phyloP scores from a whole-genome alignment of 805 yeast genomes.

The Metschnikowia baotianmanensis region DNA sequence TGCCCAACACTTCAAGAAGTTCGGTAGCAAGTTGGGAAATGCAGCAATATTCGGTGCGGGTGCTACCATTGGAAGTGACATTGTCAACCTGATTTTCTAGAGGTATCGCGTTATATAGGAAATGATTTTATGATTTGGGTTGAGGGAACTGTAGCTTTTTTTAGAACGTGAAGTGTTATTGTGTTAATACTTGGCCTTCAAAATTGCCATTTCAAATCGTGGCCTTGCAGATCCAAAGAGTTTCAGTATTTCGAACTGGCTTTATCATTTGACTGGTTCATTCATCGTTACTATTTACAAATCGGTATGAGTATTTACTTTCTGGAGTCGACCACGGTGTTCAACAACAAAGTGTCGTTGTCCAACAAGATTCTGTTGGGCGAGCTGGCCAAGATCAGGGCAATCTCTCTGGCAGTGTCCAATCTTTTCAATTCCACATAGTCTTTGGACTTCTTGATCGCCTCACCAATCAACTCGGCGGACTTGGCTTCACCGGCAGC shows the following conservation, averaged over 20 bases:
- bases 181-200: too few species aligned
- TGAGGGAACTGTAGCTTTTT: too few species aligned
- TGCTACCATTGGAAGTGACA: constrained; percentile 84
- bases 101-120: not conserved
- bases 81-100: constrained; percentile 70
- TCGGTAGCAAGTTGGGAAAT: constrained; percentile 80
- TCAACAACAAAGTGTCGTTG: constrained; percentile 85
- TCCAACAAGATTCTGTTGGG: constrained; percentile 92
- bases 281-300: constrained; percentile 18
- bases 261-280: constrained; percentile 1
- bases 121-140: not conserved
- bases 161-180: too few species aligned
- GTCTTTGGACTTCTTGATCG: constrained; percentile 93
- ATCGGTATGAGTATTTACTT: constrained; percentile 22
- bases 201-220: too few species aligned
- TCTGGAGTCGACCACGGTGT: constrained; percentile 81
- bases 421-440: constrained; percentile 95
- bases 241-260: too few species aligned
- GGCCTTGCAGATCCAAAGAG: too few species aligned
- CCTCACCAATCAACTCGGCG: constrained; percentile 98
- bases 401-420: constrained; percentile 96
- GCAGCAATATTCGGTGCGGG: constrained; percentile 98
- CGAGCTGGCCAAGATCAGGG: constrained; percentile 75
- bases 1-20: constrained; percentile 48
- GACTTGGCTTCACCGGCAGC: constrained; percentile 99